Conservation (phyloP, 306 rosid genomes). For the Morella rubra region DNA sequence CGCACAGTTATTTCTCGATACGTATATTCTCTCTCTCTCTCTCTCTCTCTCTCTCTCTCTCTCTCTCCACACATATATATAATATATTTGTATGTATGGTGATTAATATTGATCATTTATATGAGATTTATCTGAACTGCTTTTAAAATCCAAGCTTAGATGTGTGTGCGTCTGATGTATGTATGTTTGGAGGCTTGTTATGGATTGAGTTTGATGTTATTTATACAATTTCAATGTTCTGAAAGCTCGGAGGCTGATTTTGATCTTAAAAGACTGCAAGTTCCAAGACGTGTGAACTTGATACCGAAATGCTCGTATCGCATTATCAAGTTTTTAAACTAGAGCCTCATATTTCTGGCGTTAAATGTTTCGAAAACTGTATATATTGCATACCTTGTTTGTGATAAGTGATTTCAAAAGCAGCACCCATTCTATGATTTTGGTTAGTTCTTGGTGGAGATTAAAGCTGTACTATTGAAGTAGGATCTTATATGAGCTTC, state of each 20-base stretch:
- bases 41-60: no score
- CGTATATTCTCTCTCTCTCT: slow-evolving; percentile 35
- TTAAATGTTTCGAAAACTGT: neutral
- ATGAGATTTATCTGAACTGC: neutral
- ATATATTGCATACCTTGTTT: neutral
- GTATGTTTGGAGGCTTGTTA: neutral
- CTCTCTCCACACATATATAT: neutral
- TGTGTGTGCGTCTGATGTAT: neutral
- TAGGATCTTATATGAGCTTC: neutral
- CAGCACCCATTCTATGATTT: neutral
- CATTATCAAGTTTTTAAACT: no score
- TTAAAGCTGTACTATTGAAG: neutral
- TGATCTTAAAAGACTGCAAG: no score
- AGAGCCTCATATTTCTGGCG: no score
- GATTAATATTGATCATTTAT: neutral
- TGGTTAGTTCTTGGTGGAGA: no score
- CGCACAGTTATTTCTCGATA: slow-evolving; percentile 40
- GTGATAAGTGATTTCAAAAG: neutral
- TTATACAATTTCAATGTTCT: neutral
- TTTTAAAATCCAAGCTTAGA: neutral
- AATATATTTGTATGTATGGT: neutral
- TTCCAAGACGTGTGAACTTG: neutral
- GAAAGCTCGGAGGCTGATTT: no score
- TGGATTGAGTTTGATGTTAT: neutral
- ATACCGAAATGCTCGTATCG: no score